These are phyloP conservation scores for Chernovozyma aurita DNA, from an alignment of 1,139 yeast species.

Conservation along the genomic window DNA sequence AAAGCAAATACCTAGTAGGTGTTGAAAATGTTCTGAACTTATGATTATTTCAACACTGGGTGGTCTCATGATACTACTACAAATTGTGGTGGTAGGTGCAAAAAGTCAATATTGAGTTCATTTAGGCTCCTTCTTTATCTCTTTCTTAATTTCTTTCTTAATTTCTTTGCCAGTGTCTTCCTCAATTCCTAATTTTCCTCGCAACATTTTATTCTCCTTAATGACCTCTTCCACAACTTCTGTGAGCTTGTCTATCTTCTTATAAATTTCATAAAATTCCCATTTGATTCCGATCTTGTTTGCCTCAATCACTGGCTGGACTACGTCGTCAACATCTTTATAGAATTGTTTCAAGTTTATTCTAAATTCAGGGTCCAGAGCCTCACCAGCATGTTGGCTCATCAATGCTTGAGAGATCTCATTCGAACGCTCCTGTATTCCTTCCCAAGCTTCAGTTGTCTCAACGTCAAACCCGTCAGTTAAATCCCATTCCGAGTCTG, in stretches of 20 bases:
- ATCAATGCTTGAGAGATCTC: slow-evolving; percentile 38
- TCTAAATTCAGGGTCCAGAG: slow-evolving; percentile 66
- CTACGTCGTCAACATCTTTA: slow-evolving; percentile 38
- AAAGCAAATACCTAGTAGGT: too few species aligned
- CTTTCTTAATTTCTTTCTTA: neutral
- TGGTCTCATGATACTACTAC: too few species aligned
- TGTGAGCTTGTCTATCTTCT: slow-evolving; percentile 44
- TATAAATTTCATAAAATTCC: slow-evolving; percentile 57
- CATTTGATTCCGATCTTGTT: slow-evolving; percentile 56
- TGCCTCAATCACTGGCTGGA: slow-evolving; percentile 58
- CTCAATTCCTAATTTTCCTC: slow-evolving; percentile 9
- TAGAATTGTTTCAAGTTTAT: slow-evolving; percentile 48
- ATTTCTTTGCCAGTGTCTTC: neutral
- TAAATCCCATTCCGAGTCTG: slow-evolving; percentile 77
- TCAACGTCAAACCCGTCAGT: slow-evolving; percentile 65
- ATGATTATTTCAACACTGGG: too few species aligned
- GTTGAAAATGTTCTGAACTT: too few species aligned
- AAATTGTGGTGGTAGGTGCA: too few species aligned
- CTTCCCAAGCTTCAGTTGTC: slow-evolving; percentile 33
- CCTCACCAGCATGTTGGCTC: slow-evolving; percentile 59
- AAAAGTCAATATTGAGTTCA: too few species aligned
- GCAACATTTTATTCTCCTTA: slow-evolving; percentile 38
- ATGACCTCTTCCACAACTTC: slow-evolving; percentile 37
- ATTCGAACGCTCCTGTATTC: slow-evolving; percentile 33
- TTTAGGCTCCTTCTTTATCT: neutral